Base-by-base conservation (phyloP, 1,284 basidiomycete genomes). In the Trichosporon ovoides region DNA sequence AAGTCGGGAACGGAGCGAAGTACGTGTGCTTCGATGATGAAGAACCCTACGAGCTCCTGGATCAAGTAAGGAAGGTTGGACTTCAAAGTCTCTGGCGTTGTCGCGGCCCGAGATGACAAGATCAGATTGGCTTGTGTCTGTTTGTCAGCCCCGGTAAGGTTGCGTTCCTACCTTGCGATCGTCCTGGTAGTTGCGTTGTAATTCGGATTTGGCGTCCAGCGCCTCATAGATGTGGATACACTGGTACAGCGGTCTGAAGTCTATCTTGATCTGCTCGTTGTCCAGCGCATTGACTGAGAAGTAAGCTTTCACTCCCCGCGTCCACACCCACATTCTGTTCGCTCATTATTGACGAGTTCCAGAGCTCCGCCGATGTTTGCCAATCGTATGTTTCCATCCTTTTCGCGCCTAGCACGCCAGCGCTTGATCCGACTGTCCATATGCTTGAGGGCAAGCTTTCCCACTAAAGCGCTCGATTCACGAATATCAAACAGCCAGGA, bases 1-100 rank as follows among this genome's bases (percentile, higher is more conserved):
- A 98, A 98, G 19, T 77, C 73, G 3, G 78, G 77, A 7, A 92
- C 91, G 0, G 91, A 92, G 65, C 87, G 84, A 6, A 98, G 82
- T 0, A 99, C 94, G 70, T 97, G 88, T 6, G 85, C 87, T 76
- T 99, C 96, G 63, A 98, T 88, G 59, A 98, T 91, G 79, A 99
- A 98, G 78, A 97, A 99, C 0, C 96, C 96, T n/a, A 94, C 89
- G 61, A 98, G 91, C 76, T 98, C 91, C 76, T 97, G 87, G 38
- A 90, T 87, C 18, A 96, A 80, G 22, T 83, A 61, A 0, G 77
- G 75, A 7, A 82, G 73, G 5, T 73, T 75, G 5, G 56, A 87
- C 77, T 19, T 84, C 82, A 65, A 64, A 43, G 75, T 71, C 35
- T 73, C 67, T 1, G 77, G 74, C 6, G 77, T 70, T 11, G 80